Evolutionary conservation across 768 basidiomycete species (phyloP).

Genomic region (Phlegmacium glaucopus): DNA sequence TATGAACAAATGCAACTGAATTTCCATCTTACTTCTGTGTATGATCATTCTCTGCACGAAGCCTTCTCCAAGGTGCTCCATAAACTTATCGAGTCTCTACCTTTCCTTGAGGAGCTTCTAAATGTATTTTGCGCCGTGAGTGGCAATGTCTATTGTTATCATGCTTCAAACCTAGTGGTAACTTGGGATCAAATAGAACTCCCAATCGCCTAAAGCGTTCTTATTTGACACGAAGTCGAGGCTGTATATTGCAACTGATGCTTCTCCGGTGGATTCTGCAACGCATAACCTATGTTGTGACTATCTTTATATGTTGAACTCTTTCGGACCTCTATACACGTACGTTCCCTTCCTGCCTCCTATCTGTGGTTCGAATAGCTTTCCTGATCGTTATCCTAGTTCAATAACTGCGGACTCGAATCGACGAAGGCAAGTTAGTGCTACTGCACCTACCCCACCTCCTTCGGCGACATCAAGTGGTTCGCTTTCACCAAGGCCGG

Average conservation of each 20-base stretch:
- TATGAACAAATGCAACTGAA: constrained; percentile 77
- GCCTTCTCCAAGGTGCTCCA: constrained; percentile 90
- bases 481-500: constrained; percentile 6
- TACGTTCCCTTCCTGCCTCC: constrained; percentile 25
- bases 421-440: constrained; percentile 18
- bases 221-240: constrained; percentile 84
- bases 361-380: not conserved
- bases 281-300: constrained; percentile 91
- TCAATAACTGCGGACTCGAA: constrained; percentile 23
- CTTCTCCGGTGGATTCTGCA: constrained; percentile 84
- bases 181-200: constrained; percentile 52
- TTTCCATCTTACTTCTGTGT: constrained; percentile 90
- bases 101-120: constrained; percentile 82
- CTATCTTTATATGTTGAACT: constrained; percentile 82
- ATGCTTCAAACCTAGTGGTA: not conserved
- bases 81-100: constrained; percentile 79
- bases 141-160: constrained; percentile 1
- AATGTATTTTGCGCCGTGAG: constrained; percentile 80
- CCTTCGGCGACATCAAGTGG: constrained; percentile 8
- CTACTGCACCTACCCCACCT: constrained; percentile 8
- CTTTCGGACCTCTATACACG: constrained; percentile 87
- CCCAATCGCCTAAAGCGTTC: constrained; percentile 91
- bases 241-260: constrained; percentile 91
- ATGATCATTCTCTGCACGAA: constrained; percentile 88
- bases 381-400: constrained; percentile 2